Evolutionary conservation across 2,329 filamentous ascomycete species (phyloP).

Genomic region (Diaporthe sp.): DNA sequence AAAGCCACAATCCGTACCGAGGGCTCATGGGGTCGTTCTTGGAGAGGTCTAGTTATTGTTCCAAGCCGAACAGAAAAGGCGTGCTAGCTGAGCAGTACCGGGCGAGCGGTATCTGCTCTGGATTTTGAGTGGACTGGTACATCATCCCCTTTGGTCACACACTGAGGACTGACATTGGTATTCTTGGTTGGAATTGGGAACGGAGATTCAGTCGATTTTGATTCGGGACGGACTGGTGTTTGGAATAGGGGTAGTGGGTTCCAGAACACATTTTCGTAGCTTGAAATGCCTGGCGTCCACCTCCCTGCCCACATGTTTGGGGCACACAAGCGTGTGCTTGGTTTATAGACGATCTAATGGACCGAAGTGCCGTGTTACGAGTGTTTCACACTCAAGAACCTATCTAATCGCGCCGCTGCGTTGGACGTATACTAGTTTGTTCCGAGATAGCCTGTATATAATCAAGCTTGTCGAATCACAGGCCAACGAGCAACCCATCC

Average conservation of each 20-base stretch:
- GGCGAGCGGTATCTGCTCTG: background rate
- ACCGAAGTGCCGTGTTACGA: constrained; percentile 3
- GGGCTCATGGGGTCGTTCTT: constrained; percentile 25
- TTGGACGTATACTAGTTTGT: constrained; percentile 1
- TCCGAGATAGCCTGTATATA: constrained; percentile 13
- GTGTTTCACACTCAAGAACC: background rate
- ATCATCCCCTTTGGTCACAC: background rate
- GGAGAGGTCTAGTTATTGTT: constrained; percentile 20
- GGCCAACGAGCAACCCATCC: background rate
- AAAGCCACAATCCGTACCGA: background rate
- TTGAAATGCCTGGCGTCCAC: background rate
- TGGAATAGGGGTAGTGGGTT: background rate
- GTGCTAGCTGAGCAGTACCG: background rate
- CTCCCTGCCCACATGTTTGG: background rate
- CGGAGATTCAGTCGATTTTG: background rate
- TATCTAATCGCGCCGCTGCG: constrained; percentile 7
- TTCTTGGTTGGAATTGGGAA: background rate
- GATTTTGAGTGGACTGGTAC: background rate
- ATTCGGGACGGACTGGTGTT: background rate
- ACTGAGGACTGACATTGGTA: background rate
- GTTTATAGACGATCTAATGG: constrained; percentile 20
- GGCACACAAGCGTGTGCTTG: background rate
- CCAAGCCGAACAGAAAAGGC: background rate
- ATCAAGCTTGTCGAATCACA: background rate
- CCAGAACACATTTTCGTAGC: background rate